Percentiles rank a stretch among this genome's conserved stretches.
phyloP scores from a whole-genome alignment of 2,329 filamentous ascomycete species.

The Fusarium dimerum region DNA sequence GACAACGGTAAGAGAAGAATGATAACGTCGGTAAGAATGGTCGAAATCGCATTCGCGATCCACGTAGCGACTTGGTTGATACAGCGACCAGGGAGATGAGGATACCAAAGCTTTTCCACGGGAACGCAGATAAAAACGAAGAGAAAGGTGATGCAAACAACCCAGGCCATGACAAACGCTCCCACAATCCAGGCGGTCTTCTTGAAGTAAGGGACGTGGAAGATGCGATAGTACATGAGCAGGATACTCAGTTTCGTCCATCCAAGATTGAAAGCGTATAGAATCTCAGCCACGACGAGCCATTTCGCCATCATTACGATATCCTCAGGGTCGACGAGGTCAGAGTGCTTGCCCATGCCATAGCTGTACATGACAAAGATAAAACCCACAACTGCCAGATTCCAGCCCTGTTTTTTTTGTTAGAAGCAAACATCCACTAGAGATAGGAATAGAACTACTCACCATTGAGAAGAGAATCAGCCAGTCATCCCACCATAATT shows the following conservation, averaged over 20 bases:
- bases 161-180: slow-evolving; percentile 47
- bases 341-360: slow-evolving; percentile 50
- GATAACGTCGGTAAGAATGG: slow-evolving; percentile 47
- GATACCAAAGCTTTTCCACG: slow-evolving; percentile 51
- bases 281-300: slow-evolving; percentile 48
- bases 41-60: slow-evolving; percentile 50
- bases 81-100: slow-evolving; percentile 45
- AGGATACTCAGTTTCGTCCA: slow-evolving; percentile 53
- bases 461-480: slow-evolving; percentile 52
- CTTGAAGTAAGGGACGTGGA: slow-evolving; percentile 45
- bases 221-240: slow-evolving; percentile 56
- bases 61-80: slow-evolving; percentile 52
- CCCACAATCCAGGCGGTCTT: slow-evolving; percentile 43
- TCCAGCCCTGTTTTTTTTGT: slow-evolving; percentile 37
- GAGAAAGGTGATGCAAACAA: slow-evolving; percentile 48
- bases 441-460: neutral
- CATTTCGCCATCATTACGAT: slow-evolving; percentile 48
- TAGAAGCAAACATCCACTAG: neutral
- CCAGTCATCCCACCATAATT: slow-evolving; percentile 53
- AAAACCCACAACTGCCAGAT: slow-evolving; percentile 46
- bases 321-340: slow-evolving; percentile 35
- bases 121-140: slow-evolving; percentile 55
- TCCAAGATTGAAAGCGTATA: slow-evolving; percentile 49
- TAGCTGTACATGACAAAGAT: slow-evolving; percentile 48
- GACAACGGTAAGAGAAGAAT: slow-evolving; percentile 47